phyloP scores from a whole-genome alignment of 768 basidiomycete species.

The Termitomyces sp. region DNA sequence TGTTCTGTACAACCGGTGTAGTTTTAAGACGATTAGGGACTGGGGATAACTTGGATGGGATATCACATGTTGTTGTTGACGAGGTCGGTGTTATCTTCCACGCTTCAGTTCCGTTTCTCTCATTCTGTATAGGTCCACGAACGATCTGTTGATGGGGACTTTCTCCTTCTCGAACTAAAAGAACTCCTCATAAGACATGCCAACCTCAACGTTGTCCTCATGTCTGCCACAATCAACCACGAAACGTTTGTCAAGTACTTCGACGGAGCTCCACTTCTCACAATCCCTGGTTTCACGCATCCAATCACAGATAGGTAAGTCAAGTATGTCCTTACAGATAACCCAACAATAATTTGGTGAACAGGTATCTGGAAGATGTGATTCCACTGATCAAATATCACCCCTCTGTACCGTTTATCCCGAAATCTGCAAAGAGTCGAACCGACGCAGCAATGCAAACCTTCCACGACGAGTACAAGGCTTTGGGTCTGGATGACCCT shows the following conservation, averaged over 20 bases:
- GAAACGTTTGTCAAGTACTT: constrained; percentile 84
- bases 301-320: constrained; percentile 74
- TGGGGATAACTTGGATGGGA: constrained; percentile 64
- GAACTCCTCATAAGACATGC: constrained; percentile 65
- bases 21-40: constrained; percentile 73
- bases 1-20: constrained; percentile 96
- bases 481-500: constrained; percentile 50
- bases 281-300: constrained; percentile 80
- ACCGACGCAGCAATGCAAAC: constrained; percentile 44
- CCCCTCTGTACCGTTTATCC: constrained; percentile 34
- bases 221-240: constrained; percentile 96
- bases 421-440: constrained; percentile 30
- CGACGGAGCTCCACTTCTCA: constrained; percentile 71
- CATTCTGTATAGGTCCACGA: constrained; percentile 74
- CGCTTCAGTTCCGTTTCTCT: not conserved
- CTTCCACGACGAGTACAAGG: constrained; percentile 46
- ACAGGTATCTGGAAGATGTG: constrained; percentile 81
- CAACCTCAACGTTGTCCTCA: constrained; percentile 76
- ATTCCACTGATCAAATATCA: constrained; percentile 56
- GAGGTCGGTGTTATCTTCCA: constrained; percentile 50
- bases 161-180: constrained; percentile 80
- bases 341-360: not conserved
- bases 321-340: not conserved
- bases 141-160: constrained; percentile 87
- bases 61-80: constrained; percentile 88